Percentiles rank a stretch among this genome's conserved stretches.
Evolutionary conservation across 805 yeast species (phyloP).

Genomic region (Candida taoyuanica): DNA sequence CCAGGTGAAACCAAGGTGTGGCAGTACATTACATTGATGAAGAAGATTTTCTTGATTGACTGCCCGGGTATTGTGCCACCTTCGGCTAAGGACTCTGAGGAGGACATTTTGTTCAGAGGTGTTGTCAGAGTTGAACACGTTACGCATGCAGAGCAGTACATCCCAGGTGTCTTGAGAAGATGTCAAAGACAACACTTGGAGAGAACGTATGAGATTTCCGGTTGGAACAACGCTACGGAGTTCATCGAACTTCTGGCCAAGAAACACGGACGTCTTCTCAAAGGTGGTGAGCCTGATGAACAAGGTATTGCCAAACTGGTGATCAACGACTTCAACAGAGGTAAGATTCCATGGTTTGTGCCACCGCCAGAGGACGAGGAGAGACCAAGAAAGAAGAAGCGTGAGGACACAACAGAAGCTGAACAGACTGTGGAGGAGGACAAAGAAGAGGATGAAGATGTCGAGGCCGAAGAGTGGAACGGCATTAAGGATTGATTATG

Average conservation of each 20-base stretch:
- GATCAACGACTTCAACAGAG: slow-evolving; percentile 92
- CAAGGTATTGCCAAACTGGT: slow-evolving; percentile 86
- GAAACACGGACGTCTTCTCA: slow-evolving; percentile 85
- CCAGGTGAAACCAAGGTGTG: slow-evolving; percentile 99
- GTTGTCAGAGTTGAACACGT: slow-evolving; percentile 99
- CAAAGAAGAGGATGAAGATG: slow-evolving; percentile 19
- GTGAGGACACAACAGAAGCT: slow-evolving; percentile 5
- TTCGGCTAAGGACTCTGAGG: slow-evolving; percentile 78
- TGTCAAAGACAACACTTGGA: slow-evolving; percentile 89
- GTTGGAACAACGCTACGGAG: slow-evolving; percentile 77
- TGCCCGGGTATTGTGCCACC: slow-evolving; percentile 99
- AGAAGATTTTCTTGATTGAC: slow-evolving; percentile 89
- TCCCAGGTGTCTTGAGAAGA: slow-evolving; percentile 77
- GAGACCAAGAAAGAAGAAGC: slow-evolving; percentile 29
- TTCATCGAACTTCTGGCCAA: slow-evolving; percentile 88
- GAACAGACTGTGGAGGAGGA: slow-evolving; percentile 13
- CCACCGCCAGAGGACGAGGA: slow-evolving; percentile 81
- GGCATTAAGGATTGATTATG: slow-evolving; percentile 12
- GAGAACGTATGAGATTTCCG: slow-evolving; percentile 90
- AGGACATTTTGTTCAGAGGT: slow-evolving; percentile 92
- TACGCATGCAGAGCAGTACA: slow-evolving; percentile 90
- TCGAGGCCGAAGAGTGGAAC: slow-evolving; percentile 28
- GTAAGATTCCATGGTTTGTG: slow-evolving; percentile 97
- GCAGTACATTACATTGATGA: slow-evolving; percentile 98
- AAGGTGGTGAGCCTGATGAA: slow-evolving; percentile 98